Evolutionary conservation across 108 stramenopile genomes (phyloP), one percentile per base, ranked within the genome.

Genomic region (Conticribra weissflogii): DNA sequence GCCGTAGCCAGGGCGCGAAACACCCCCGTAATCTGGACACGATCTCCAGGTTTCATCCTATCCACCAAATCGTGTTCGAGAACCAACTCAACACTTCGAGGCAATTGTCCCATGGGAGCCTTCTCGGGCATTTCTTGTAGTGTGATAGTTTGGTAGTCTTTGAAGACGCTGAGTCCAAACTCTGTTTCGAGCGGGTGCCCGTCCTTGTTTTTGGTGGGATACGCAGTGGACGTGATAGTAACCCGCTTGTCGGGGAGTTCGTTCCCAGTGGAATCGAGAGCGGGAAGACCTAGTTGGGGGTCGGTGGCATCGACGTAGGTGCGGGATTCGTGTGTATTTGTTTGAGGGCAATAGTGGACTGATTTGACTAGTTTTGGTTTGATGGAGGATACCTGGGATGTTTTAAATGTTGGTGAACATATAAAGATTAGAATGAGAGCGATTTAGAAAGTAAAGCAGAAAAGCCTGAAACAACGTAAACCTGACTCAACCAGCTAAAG

Each of bases 21-120:
- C 27, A 96, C 90, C 9, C 98, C 98, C 22, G 92, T 83, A 32
- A 97, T 71, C 61, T 83, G 78, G 36, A 98, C 95, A 14, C 99
- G 85, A 79, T 99, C 99, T 0, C 99, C 99, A 5, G 99, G 99
- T 60, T 99, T 99, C 56, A 97, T 89, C 28, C 71, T 72, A 73
- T 99, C 98, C 0, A 97, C 96, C 19, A 98, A 71, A 63, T 98
- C 97, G 63, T 97, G 88, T 71, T 97, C 96, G 31, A 96, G 54
- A 48, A 98, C 66, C 32, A 97, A 84, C 49, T 98, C 97, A 3
- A 98, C 88, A 3, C 90, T 92, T 17, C 99, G 87, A 14, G 99
- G 99, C 25, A 99, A 81, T 82, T 99, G 98, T 46, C 99, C 99
- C 86, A 99, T 96, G 22, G 97, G 98, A 0, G 99, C 97, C 16